A percentile compares a stretch with the other conserved stretches of the same genome.
Evolutionary conservation across 495 filamentous ascomycete species (phyloP).

Genomic region (Staphylotrichum tortipilum): DNA sequence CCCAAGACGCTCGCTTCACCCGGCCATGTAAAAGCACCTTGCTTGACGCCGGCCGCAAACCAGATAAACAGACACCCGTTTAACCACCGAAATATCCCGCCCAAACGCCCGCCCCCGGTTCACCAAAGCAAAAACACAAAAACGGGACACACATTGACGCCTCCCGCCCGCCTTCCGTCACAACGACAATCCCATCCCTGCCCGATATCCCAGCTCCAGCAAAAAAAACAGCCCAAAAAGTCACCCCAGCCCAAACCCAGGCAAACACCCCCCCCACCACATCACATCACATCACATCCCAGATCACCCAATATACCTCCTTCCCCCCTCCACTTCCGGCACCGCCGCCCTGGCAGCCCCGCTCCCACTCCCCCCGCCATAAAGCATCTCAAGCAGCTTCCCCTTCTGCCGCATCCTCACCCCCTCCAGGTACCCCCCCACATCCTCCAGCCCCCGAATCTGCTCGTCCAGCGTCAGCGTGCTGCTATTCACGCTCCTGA

Average conservation of each 20-base stretch:
- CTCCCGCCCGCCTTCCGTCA: background rate
- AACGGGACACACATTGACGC: background rate
- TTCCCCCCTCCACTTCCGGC: background rate
- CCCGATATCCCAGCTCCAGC: background rate
- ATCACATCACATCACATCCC: background rate
- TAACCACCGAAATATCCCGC: too few relatives aligned
- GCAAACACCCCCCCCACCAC: background rate
- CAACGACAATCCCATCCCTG: too few relatives aligned
- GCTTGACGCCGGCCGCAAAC: too few relatives aligned
- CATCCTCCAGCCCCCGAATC: constrained; percentile 70
- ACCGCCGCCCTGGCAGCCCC: background rate
- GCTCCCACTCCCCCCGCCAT: constrained; percentile 32
- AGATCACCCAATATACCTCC: constrained; percentile 8
- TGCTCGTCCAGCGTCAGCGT: constrained; percentile 73
- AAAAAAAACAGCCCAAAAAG: background rate
- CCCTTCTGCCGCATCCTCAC: constrained; percentile 71
- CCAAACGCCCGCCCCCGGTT: too few relatives aligned
- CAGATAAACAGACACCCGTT: too few relatives aligned
- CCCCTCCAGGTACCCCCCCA: constrained; percentile 61
- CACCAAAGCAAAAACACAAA: constrained; percentile 3
- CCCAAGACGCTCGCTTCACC: too few relatives aligned
- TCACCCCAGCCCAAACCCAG: too few relatives aligned
- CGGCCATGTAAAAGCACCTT: too few relatives aligned
- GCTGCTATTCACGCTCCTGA: constrained; percentile 57
- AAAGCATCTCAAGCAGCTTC: constrained; percentile 72